Conservation (phyloP, 352 stramenopile species). For the Phytophthora gonapodyides region DNA sequence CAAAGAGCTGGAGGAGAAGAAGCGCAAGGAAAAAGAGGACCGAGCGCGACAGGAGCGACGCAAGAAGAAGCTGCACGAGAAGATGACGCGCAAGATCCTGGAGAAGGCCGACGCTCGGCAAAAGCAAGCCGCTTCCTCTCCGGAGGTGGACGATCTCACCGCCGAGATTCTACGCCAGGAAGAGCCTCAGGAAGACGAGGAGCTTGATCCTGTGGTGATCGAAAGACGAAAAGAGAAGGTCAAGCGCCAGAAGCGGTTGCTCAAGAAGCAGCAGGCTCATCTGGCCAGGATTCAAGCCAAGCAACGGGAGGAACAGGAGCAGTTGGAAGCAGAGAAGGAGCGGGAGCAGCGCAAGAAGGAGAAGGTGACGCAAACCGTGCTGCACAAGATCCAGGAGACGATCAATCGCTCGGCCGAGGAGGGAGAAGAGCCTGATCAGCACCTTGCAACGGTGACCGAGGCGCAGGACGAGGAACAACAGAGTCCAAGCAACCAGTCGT, state of each 20-base stretch:
- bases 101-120: slow-evolving; percentile 43
- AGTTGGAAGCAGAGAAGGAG: slow-evolving; percentile 53
- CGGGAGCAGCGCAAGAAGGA: slow-evolving; percentile 56
- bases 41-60: slow-evolving; percentile 47
- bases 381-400: slow-evolving; percentile 59
- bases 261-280: slow-evolving; percentile 64
- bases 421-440: slow-evolving; percentile 14
- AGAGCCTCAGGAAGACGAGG: slow-evolving; percentile 29
- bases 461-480: slow-evolving; percentile 20
- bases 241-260: slow-evolving; percentile 49
- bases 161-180: slow-evolving; percentile 6
- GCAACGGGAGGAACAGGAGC: slow-evolving; percentile 55
- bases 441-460: slow-evolving; percentile 3
- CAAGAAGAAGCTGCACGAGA: slow-evolving; percentile 65
- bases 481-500: slow-evolving; percentile 1
- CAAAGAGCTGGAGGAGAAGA: slow-evolving; percentile 75
- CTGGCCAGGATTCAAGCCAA: slow-evolving; percentile 58
- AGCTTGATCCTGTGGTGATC: slow-evolving; percentile 17
- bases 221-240: slow-evolving; percentile 42
- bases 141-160: slow-evolving; percentile 29
- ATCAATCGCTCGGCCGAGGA: slow-evolving; percentile 36
- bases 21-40: slow-evolving; percentile 64
- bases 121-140: slow-evolving; percentile 25
- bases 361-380: slow-evolving; percentile 57
- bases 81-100: slow-evolving; percentile 59